Evolutionary conservation across 306 rosid genomes (phyloP), one percentile per base, ranked within the genome.

Genomic region (Lathyrus sativus): DNA sequence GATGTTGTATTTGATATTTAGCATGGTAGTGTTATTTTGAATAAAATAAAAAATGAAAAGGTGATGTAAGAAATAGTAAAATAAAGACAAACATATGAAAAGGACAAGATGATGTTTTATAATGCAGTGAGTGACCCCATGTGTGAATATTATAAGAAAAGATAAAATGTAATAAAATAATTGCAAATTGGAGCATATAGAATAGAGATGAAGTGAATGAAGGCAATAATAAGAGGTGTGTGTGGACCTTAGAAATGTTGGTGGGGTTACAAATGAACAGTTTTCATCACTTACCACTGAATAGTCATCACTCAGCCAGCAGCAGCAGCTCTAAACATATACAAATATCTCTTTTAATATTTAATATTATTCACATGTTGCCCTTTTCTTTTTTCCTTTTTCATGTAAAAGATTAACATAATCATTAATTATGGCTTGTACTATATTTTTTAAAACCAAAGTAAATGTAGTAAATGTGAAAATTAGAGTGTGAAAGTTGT

Each of bases 81-180:
- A 78, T 81, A 72, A 85, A 71, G 91, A 92, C 96, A 92, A 89
- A 86, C 77, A 62, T 9, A 69, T 74, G 76, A 76, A 89, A 80
- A 72, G 49, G 85, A 81, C 86, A 78, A 11, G 43, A 79, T 75
- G 76, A 69, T 46, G 62, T 77, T 51, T 74, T 73, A 70, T 83
- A 79, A 76, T 82, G 90, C 78, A 69, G 46, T 74, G 88, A 35
- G 43, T 74, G 88, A 66, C 85, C 71, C 82, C 80, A 71, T 76
- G 61, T 60, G 76, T 69, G 65, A 60, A 15, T 33, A 33, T 55
- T 17, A 28, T 3, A 26, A 26, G 15, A 45, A 22, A 53, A 35
- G 28, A 62, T 39, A 62, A 24, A 37, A 53, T 51, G 49, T 12
- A 74, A 65, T 83, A 76, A 76, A 72, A 67, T 64, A 79, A 67